Base-by-base conservation (phyloP, 1,284 basidiomycete species). In the Ceratorhiza oryzae-sativae region DNA sequence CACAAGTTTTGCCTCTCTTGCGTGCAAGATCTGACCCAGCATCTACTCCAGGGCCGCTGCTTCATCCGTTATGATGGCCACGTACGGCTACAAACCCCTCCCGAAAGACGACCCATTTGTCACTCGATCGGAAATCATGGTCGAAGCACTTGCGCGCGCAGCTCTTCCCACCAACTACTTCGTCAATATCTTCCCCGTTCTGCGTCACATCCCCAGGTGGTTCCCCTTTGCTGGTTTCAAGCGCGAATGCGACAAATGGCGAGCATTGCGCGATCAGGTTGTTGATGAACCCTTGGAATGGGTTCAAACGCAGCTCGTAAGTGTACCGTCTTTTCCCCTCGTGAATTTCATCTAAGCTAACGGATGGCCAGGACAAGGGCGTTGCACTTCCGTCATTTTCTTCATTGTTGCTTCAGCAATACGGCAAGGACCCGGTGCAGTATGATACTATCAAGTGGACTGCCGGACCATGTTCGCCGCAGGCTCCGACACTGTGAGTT, bases 221-320 rank as follows among this genome's bases (percentile, higher is more conserved):
- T 63, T 73, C 48, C 72, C 72, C 3, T 70, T 70, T 15, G 68
- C 72, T 13, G 42, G 55, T 25, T 73, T 71, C 60, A 73, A 73
- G 60, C 72, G 67, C 23, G 72, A 73, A 25, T 67, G 63, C 63
- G 63, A 39, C 36, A 67, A 67, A 55, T 67, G 63, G 63, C 48
- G 63, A 8, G 63, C 49, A 20, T 51, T 67, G 32, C 30, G 63
- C 1, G 63, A 67, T 42, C 63, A 67, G 30, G 63, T 67, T 23
- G 63, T 67, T 4, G 63, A 67, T 32, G 63, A 67, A 36, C 63
- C 63, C 20, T 42, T 67, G 49, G 51, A 67, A 32, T 67, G 63
- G 63, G 63, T 67, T 23, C 34, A 67, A 27, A 30, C 27, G n/a
- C 63, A 67, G 49, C 10, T 67, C 20, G 63, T 67, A 67, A 27